A percentile compares a stretch with the other conserved stretches of the same genome.
These are phyloP conservation scores for Cytospora mali DNA, from an alignment of 2,329 filamentous ascomycete species.

Conservation along the genomic window DNA sequence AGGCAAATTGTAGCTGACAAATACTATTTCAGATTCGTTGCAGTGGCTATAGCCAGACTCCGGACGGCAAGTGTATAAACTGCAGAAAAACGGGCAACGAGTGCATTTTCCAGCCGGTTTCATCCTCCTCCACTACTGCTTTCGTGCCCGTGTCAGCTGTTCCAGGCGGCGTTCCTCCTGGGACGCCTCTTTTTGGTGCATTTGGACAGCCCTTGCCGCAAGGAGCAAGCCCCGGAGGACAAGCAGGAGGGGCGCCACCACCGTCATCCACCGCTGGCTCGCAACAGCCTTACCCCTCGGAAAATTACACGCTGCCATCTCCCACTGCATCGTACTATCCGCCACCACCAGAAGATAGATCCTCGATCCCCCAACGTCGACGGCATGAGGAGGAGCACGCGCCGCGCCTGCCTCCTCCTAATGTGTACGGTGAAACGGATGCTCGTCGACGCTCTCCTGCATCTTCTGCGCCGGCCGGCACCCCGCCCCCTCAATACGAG, in stretches of 20 bases:
- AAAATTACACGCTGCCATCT: slow-evolving; percentile 36
- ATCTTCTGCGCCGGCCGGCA: slow-evolving; percentile 49
- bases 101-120: slow-evolving; percentile 63
- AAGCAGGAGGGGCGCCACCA: slow-evolving; percentile 25
- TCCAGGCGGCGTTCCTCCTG: slow-evolving; percentile 59
- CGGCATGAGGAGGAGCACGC: slow-evolving; percentile 45
- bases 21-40: slow-evolving; percentile 54
- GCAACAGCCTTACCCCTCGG: slow-evolving; percentile 20
- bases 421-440: slow-evolving; percentile 52
- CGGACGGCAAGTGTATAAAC: slow-evolving; percentile 62
- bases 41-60: slow-evolving; percentile 61
- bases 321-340: slow-evolving; percentile 41
- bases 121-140: slow-evolving; percentile 56
- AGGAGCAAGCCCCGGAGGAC: slow-evolving; percentile 22
- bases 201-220: slow-evolving; percentile 57
- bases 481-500: slow-evolving; percentile 48
- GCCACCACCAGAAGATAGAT: slow-evolving; percentile 42
- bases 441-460: slow-evolving; percentile 54
- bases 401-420: slow-evolving; percentile 48
- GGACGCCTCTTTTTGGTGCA: slow-evolving; percentile 58
- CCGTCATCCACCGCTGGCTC: slow-evolving; percentile 27
- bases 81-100: slow-evolving; percentile 65
- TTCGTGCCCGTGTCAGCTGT: slow-evolving; percentile 63
- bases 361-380: slow-evolving; percentile 40
- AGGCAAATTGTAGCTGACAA: slow-evolving; percentile 2